Conservation (phyloP, 192 early-diverging fungal genomes). For the Backusella circina region DNA sequence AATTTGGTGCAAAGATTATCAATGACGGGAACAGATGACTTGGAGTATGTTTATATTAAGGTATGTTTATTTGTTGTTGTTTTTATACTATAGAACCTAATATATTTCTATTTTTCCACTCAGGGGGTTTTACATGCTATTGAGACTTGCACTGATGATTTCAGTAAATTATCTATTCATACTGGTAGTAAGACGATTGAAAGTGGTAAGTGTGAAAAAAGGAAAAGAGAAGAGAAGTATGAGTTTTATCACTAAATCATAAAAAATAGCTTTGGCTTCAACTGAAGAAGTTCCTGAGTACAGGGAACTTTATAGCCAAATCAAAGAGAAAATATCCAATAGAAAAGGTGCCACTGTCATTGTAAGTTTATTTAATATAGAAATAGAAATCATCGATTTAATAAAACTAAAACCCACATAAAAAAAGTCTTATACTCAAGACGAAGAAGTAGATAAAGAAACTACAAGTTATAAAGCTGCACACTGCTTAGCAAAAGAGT, state of each 20-base stretch:
- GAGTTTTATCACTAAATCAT: background rate
- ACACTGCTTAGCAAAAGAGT: background rate
- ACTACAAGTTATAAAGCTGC: background rate
- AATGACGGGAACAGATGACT: background rate
- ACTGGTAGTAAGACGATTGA: background rate
- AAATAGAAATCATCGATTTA: background rate
- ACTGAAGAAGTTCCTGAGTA: background rate
- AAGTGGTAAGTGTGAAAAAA: background rate
- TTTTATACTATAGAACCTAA: background rate
- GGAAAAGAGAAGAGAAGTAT: background rate
- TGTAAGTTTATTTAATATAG: slow-evolving; percentile 1
- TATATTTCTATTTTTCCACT: background rate
- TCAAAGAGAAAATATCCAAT: slow-evolving; percentile 1
- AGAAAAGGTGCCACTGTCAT: background rate
- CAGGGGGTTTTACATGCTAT: background rate
- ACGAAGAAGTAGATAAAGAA: background rate
- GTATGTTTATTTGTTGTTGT: background rate
- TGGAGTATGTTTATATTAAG: slow-evolving; percentile 8
- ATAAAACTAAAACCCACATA: background rate
- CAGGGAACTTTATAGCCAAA: background rate
- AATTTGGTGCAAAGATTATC: background rate
- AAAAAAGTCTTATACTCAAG: background rate
- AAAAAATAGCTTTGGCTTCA: background rate
- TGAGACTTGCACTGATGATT: background rate
- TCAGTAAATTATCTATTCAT: background rate